Base-by-base conservation (phyloP, 2,329 filamentous ascomycete species). In the Talaromyces albobiverticillius region DNA sequence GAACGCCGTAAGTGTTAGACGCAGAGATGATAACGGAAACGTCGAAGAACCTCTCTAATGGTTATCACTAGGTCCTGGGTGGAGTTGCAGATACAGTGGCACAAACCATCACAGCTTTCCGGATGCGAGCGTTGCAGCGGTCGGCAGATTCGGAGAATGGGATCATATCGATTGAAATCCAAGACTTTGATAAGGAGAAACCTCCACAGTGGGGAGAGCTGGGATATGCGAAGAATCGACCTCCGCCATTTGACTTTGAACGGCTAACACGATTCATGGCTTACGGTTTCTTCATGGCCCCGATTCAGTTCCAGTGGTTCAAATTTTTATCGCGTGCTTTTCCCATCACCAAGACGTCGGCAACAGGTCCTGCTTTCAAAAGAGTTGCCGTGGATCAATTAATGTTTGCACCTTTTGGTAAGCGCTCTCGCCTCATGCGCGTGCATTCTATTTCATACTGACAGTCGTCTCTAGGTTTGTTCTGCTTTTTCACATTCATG, bases 51-150 rank as follows among this genome's bases (percentile, higher is more conserved):
- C 9, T 20, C 32, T 34, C 49, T 56, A 46, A 56, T 25, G 9
- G 4, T 16, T 5, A 14, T 45, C 23, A 18, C 14, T 60, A 85
- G 82, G 76, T 97, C 54, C 85, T 99, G 56, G 91, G 90, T 76
- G 94, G 94, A 64, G 87, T 99, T 62, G 94, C 94, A 72, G 94
- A 99, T 73, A 97, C 94, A 31, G 90, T 95, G 46, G 94, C 94
- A 55, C 94, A 99, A 73, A 86, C 89, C 56, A 88, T 99, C 69
- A 95, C 94, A 3, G 85, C 91, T 18, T 82, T 96, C 57, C 68
- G 62, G 51, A 59, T 67, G 57, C 86, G 89, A 56, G 75, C 87
- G 67, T 83, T 84, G 58, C 82, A 82, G 57, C 82, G 82, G 54
- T 81, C 62, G 43, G 56, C 82, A 49, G 67, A 73, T 42, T 76